A percentile compares a stretch with the other conserved stretches of the same genome.
phyloP scores from a whole-genome alignment of 805 yeast species.

The Ogataea parapolymorpha region DNA sequence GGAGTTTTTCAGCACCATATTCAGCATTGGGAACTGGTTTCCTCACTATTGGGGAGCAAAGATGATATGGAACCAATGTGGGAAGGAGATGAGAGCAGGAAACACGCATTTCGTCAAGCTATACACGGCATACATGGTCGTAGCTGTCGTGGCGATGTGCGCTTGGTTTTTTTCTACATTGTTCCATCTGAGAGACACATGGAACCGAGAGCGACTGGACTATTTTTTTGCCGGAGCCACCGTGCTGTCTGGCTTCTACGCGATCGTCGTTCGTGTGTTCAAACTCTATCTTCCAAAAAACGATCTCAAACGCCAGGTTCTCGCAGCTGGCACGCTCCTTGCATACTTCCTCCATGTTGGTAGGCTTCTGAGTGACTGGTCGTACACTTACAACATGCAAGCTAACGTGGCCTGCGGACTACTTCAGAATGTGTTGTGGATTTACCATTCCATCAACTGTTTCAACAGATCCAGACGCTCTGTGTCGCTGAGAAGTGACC shows the following conservation, averaged over 20 bases:
- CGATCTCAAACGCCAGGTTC: conserved; percentile 28
- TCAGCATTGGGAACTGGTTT: conserved; percentile 66
- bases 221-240: conserved; percentile 92
- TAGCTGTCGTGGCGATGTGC: conserved; percentile 64
- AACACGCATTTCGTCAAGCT: conserved; percentile 25
- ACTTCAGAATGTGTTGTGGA: conserved; percentile 62
- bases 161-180: conserved; percentile 89
- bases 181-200: conserved; percentile 83
- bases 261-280: conserved; percentile 57
- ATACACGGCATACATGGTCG: conserved; percentile 40
- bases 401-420: conserved; percentile 81
- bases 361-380: conserved; percentile 71
- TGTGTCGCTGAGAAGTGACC: conserved; percentile 18
- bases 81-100: conserved; percentile 18
- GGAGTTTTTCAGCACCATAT: conserved; percentile 75
- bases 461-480: conserved; percentile 24
- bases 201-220: conserved; percentile 79
- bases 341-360: conserved; percentile 64
- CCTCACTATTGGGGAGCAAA: conserved; percentile 56
- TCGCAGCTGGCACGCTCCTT: conserved; percentile 40
- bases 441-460: conserved; percentile 33
- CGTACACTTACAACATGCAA: conserved; percentile 90
- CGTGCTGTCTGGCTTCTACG: conserved; percentile 75
- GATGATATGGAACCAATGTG: conserved; percentile 29
- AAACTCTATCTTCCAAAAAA: conserved; percentile 46